A percentile compares a stretch with the other conserved stretches of the same genome.
Evolutionary conservation across 495 filamentous ascomycete genomes (phyloP).

Genomic region (Pseudevernia furfuracea): DNA sequence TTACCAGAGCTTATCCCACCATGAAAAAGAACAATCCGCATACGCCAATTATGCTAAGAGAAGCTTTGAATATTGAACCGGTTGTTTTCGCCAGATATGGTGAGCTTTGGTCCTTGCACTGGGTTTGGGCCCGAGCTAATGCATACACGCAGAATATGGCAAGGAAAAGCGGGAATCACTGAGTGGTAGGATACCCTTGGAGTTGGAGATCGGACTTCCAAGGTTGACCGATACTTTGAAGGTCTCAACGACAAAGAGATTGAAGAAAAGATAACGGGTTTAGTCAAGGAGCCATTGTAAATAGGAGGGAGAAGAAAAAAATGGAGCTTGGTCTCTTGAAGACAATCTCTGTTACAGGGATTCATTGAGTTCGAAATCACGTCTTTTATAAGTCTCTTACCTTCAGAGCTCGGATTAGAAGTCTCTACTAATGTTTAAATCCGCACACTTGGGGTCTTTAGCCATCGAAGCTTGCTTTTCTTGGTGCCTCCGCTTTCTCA

Average conservation of each 20-base stretch:
- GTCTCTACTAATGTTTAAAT: neutral
- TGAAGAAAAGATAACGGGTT: conserved; percentile 72
- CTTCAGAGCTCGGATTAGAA: neutral
- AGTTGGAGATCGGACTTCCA: neutral
- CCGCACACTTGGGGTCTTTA: neutral
- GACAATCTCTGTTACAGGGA: neutral
- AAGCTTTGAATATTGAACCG: conserved; percentile 73
- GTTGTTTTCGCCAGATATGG: conserved; percentile 90
- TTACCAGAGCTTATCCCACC: conserved; percentile 85
- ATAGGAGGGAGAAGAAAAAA: no score
- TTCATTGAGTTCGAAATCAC: neutral
- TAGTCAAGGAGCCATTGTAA: conserved; percentile 43
- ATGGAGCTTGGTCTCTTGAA: neutral
- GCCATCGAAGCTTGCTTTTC: neutral
- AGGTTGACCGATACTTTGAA: conserved; percentile 29
- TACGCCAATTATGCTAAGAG: conserved; percentile 89
- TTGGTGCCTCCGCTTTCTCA: neutral
- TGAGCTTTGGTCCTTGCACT: conserved; percentile 37
- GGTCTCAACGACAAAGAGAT: conserved; percentile 87
- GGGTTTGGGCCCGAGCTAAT: conserved; percentile 14
- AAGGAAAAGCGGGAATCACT: conserved; percentile 80
- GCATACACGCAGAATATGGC: conserved; percentile 57
- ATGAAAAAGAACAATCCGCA: conserved; percentile 99
- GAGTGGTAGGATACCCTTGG: conserved; percentile 47
- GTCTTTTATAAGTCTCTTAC: neutral